Evolutionary conservation across 106 monocot species (phyloP), one percentile per base, ranked within the genome.

Genomic region (Phalaenopsis aphrodite): DNA sequence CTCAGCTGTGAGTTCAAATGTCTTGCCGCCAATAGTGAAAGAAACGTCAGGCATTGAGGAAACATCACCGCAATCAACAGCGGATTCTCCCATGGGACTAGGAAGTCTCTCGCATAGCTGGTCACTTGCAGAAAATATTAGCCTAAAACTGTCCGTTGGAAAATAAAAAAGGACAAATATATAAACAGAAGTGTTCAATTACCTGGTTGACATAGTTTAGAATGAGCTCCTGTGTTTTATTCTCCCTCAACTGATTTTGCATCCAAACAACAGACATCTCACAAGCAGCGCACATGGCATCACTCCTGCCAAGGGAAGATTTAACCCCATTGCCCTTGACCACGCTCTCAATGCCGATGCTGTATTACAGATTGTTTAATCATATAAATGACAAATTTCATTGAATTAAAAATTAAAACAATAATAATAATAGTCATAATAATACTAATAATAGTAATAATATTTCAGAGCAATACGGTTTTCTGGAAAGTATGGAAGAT

Each of bases 251-350:
- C 58, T 94, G 90, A 72, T 85, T 97, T 79, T 94, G 93, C 84
- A 92, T 89, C 96, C 94, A 97, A 23, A 92, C 84, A 79, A 94
- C 92, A 19, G 86, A 83, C 90, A 90, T 92, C 88, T 97, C 89
- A 83, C 96, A 97, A 39, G 79, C 84, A 81, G 68, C 52, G 81
- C 94, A 97, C 84, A 91, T 85, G 7, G 85, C 75, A 72, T 87
- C 88, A n/a, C 77, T 81, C 42, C 37, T 46, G 7, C 75, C 79
- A 84, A 77, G 42, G 19, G 77, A 45, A 42, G 82, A 79, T 43
- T 67, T 79, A 10, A 48, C 84, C 42, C 21, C 46, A 77, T 39
- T 78, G 38, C 83, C 58, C 38, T 86, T 65, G 21, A 90, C 94
- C 75, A 91, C 87, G 76, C 81, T 92, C 81, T 90, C 77, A 37